Base-by-base conservation (phyloP, 202 grass and related monocot genomes). In the Dendrocalamus latiflorus region DNA sequence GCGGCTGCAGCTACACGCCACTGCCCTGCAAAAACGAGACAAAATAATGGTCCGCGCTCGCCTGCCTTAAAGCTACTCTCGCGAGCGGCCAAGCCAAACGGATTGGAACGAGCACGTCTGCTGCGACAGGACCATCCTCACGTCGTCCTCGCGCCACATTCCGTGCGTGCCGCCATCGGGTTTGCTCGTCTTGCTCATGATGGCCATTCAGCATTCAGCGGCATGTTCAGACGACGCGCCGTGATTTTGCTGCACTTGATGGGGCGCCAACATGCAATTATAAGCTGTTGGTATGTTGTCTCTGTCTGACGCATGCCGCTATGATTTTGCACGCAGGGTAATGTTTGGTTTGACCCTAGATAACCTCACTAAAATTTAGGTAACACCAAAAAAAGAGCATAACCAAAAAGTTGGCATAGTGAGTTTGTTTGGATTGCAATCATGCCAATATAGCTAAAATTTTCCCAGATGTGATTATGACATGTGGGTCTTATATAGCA, bases 41-140 rank as follows among this genome's bases (percentile, higher is more conserved):
- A 69, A 69, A 80, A 80, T 70, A 57, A 80, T 80, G 48, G 78
- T 43, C 78, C 64, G 51, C 9, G 51, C 1, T 51, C 49, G 49
- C 16, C 49, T 7, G 49, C 16, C 49, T 13, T 3, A 15, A 49
- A 47, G 48, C n/a, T n/a, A n/a, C n/a, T n/a, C 48, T 6, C 1
- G 15, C 49, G 49, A 53, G 17, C 49, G 49, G 17, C 49, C 49
- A n/a, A n/a, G n/a, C n/a, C n/a, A n/a, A 20, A 8, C 17, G 50
- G 50, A 53, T n/a, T 2, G 50, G 17, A 53, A 53, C 3, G 50
- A 53, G 20, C 50, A 20, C 50, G 8, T 8, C 3, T n/a, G 50
- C 50, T 1, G 16, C 49, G 49, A 54, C 51, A n/a, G 7, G 51
- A 0, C 18, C 51, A n/a, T 54, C 6, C 51, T 9, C 51, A n/a